A percentile compares a stretch with the other conserved stretches of the same genome.
phyloP scores from a whole-genome alignment of 495 filamentous ascomycete species.

The Letharia lupina region DNA sequence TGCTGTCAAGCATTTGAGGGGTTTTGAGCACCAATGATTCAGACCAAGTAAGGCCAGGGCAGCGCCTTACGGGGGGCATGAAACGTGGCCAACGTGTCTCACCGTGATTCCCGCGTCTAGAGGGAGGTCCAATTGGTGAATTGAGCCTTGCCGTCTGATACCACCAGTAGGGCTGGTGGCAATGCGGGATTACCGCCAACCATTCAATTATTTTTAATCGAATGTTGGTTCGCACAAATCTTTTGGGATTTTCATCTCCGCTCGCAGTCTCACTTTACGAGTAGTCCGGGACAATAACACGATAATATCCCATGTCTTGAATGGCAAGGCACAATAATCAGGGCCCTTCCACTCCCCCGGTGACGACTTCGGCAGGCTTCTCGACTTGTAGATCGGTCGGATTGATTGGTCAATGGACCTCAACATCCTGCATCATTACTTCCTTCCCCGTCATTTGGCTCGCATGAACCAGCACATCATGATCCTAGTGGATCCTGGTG shows the following conservation, averaged over 20 bases:
- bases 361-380: neutral
- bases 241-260: neutral
- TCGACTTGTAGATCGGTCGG: constrained; percentile 6
- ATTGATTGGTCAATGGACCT: constrained; percentile 8
- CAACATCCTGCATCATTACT: constrained; percentile 2
- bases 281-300: neutral
- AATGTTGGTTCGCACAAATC: neutral
- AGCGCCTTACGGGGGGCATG: constrained; percentile 9
- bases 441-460: neutral
- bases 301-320: neutral
- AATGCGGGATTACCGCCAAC: constrained; percentile 1
- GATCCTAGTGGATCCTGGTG: neutral
- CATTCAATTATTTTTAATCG: neutral
- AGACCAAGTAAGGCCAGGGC: neutral
- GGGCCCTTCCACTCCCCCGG: neutral
- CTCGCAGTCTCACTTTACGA: neutral
- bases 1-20: neutral
- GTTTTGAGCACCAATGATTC: neutral
- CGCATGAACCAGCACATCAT: constrained; percentile 9
- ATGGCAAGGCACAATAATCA: neutral
- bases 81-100: constrained; percentile 7
- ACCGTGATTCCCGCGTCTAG: constrained; percentile 1
- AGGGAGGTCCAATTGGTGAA: neutral
- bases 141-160: constrained; percentile 13
- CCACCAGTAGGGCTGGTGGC: neutral